phyloP scores from a whole-genome alignment of 495 filamentous ascomycete genomes.

The Podospora comata region DNA sequence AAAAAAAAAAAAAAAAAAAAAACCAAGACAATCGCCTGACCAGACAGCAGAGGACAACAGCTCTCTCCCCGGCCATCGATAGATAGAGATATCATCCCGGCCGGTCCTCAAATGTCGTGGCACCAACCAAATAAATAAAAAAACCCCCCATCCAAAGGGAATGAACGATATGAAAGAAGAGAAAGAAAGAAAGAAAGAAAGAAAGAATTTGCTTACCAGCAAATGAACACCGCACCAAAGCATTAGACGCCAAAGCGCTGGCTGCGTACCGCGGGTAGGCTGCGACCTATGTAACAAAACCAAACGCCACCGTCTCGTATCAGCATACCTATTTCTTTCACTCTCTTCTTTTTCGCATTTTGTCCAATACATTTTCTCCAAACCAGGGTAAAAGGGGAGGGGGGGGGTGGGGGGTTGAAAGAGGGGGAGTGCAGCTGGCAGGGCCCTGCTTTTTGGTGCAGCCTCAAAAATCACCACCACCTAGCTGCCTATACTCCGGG shows the following conservation, averaged over 20 bases:
- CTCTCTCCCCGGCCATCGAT: neutral
- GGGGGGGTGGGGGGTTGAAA: neutral
- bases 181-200: constrained; percentile 10
- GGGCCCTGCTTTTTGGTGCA: constrained; percentile 6
- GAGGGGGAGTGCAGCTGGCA: neutral
- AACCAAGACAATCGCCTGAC: neutral
- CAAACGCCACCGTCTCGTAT: constrained; percentile 22
- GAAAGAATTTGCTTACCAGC: constrained; percentile 61
- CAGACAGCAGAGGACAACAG: constrained; percentile 30
- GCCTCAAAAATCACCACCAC: too few relatives aligned
- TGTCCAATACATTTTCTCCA: constrained; percentile 25
- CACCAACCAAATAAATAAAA: constrained; percentile 16
- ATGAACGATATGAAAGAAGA: constrained; percentile 11
- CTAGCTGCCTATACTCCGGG: too few relatives aligned
- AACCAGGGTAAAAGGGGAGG: neutral
- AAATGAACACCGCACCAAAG: constrained; percentile 76
- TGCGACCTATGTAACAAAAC: constrained; percentile 56
- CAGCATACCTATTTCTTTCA: constrained; percentile 16
- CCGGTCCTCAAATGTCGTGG: neutral
- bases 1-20: too few relatives aligned
- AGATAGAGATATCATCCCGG: neutral
- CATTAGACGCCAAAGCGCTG: constrained; percentile 83
- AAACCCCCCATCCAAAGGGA: neutral
- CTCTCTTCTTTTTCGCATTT: constrained; percentile 17
- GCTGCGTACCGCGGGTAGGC: constrained; percentile 90